Conservation (phyloP, 345 rosid species). For the Syzygium aromaticum region DNA sequence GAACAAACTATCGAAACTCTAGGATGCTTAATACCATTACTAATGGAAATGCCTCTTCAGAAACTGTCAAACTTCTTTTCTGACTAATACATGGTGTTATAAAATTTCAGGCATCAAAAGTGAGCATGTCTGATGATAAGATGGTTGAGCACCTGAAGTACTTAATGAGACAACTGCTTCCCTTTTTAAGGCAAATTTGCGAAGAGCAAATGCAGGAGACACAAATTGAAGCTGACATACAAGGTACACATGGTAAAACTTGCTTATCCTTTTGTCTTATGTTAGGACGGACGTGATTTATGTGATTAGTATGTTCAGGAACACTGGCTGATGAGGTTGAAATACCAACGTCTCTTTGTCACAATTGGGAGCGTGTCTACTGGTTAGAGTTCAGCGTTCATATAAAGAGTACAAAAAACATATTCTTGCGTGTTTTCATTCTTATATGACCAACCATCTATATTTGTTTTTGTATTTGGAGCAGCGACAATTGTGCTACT, state of each 20-base stretch:
- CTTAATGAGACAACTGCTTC: constrained; percentile 43
- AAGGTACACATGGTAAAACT: constrained; percentile 23
- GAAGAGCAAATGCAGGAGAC: constrained; percentile 46
- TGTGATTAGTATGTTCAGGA: constrained; percentile 5
- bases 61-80: not conserved
- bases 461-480: not conserved
- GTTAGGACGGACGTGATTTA: not conserved
- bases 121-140: constrained; percentile 26
- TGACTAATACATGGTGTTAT: not conserved
- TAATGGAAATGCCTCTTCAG: not conserved
- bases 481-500: constrained; percentile 84
- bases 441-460: not conserved
- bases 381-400: constrained; percentile 31
- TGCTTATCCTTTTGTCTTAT: not conserved
- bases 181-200: constrained; percentile 45
- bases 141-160: constrained; percentile 45
- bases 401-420: not conserved
- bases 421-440: not conserved
- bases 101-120: constrained; percentile 45
- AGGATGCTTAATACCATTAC: not conserved
- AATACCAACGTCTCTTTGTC: constrained; percentile 29
- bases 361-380: constrained; percentile 62
- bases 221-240: constrained; percentile 44
- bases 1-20: not conserved
- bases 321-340: constrained; percentile 14